phyloP scores from a whole-genome alignment of 345 rosid genomes.

The Fremontodendron californicum region DNA sequence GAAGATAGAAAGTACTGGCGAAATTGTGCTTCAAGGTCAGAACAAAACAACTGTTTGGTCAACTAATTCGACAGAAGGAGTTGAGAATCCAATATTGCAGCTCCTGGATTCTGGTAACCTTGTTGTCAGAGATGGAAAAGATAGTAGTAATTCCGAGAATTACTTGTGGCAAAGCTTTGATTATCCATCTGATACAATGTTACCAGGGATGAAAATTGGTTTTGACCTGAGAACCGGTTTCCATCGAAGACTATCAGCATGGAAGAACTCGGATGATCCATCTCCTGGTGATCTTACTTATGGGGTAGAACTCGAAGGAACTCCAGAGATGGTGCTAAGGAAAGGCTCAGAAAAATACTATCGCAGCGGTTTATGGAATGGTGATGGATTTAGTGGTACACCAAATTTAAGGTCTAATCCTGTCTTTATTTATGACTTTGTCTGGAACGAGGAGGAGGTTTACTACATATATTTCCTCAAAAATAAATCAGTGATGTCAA shows the following conservation, averaged over 20 bases:
- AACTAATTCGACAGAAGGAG: not conserved
- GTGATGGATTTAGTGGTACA: constrained; percentile 34
- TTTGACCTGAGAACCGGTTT: constrained; percentile 1
- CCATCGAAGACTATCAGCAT: not conserved
- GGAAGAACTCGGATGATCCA: constrained; percentile 18
- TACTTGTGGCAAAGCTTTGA: constrained; percentile 57
- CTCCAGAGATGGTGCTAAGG: constrained; percentile 10
- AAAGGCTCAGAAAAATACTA: constrained; percentile 6
- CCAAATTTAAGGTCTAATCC: not conserved
- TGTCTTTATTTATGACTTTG: constrained; percentile 22
- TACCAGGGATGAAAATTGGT: constrained; percentile 49
- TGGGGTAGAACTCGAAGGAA: not conserved
- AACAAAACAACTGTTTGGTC: constrained; percentile 9
- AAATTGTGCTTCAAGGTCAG: constrained; percentile 1
- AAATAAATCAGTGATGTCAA: not conserved
- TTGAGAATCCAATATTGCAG: constrained; percentile 2
- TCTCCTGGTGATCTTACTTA: constrained; percentile 11
- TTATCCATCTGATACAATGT: constrained; percentile 36
- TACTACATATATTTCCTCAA: constrained; percentile 29
- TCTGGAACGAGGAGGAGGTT: constrained; percentile 23
- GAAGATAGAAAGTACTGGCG: not conserved
- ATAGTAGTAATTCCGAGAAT: not conserved
- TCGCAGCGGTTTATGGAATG: constrained; percentile 51
- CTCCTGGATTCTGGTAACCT: constrained; percentile 35
- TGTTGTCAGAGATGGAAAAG: constrained; percentile 24